Conservation (phyloP, 73 alveolate species). For the Paramecium primaurelia region DNA sequence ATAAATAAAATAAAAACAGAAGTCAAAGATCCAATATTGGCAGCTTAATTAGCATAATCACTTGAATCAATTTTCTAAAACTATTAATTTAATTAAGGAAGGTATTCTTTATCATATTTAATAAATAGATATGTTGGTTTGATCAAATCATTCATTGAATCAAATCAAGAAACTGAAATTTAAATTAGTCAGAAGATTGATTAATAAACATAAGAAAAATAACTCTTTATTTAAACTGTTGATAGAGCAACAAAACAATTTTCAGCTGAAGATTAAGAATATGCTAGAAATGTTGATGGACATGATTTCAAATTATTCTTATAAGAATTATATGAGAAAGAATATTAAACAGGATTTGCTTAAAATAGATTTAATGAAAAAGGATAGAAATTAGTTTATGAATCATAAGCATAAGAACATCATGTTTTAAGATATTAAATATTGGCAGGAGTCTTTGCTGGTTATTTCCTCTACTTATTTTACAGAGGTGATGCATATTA, state of each 20-base stretch:
- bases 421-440: constrained; percentile 1
- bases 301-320: constrained; percentile 2
- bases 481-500: constrained; percentile 35
- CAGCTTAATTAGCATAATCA: background rate
- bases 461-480: background rate
- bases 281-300: constrained; percentile 17
- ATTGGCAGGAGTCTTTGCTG: constrained; percentile 21
- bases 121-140: background rate
- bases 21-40: background rate
- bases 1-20: background rate
- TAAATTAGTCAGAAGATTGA: background rate
- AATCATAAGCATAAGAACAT: background rate
- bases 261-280: background rate
- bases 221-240: background rate
- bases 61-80: background rate
- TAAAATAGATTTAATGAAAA: constrained; percentile 37
- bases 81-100: background rate
- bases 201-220: background rate
- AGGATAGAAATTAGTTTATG: constrained; percentile 4
- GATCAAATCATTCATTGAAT: background rate
- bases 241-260: background rate
- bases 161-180: background rate
- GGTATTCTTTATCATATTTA: background rate
- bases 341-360: background rate
- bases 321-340: constrained; percentile 30